These are phyloP conservation scores for Eremothecium coryli DNA, from an alignment of 1,139 yeast genomes.

Conservation along the genomic window DNA sequence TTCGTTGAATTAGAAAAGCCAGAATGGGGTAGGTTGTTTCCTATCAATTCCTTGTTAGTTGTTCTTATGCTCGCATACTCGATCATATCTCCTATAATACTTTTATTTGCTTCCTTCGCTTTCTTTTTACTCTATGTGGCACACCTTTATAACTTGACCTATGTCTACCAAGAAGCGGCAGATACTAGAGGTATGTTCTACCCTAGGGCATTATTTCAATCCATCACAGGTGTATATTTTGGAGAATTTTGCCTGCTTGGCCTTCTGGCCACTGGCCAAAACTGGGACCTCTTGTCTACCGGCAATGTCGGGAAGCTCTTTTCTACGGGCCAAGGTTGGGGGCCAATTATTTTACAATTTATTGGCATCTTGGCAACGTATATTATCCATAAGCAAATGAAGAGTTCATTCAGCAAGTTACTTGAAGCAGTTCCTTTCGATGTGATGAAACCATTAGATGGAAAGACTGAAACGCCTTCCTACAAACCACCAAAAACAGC, in stretches of 20 bases:
- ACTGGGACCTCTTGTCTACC: too few relatives aligned
- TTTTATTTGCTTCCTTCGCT: conserved; percentile 61
- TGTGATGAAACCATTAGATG: conserved; percentile 58
- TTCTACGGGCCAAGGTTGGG: conserved; percentile 87
- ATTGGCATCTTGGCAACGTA: conserved; percentile 56
- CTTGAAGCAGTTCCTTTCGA: conserved; percentile 53
- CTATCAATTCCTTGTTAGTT: conserved; percentile 72
- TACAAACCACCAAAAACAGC: conserved; percentile 14
- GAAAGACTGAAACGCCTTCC: conserved; percentile 55
- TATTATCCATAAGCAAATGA: conserved; percentile 54
- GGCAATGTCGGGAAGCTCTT: too few relatives aligned
- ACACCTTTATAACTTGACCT: conserved; percentile 68
- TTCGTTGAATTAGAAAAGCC: conserved; percentile 52
- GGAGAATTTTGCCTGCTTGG: conserved; percentile 83
- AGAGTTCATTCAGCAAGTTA: conserved; percentile 55
- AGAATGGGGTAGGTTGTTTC: conserved; percentile 86
- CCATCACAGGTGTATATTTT: conserved; percentile 77
- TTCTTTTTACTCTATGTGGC: conserved; percentile 70
- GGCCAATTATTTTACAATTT: conserved; percentile 72
- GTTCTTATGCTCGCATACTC: conserved; percentile 74
- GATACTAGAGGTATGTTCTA: conserved; percentile 81
- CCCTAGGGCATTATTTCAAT: conserved; percentile 81
- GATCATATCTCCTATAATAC: conserved; percentile 68
- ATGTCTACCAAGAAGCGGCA: conserved; percentile 53
- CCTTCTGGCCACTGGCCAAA: conserved; percentile 63